Base-by-base conservation (phyloP, 441 rosid species). In the Aquilaria agallochum region DNA sequence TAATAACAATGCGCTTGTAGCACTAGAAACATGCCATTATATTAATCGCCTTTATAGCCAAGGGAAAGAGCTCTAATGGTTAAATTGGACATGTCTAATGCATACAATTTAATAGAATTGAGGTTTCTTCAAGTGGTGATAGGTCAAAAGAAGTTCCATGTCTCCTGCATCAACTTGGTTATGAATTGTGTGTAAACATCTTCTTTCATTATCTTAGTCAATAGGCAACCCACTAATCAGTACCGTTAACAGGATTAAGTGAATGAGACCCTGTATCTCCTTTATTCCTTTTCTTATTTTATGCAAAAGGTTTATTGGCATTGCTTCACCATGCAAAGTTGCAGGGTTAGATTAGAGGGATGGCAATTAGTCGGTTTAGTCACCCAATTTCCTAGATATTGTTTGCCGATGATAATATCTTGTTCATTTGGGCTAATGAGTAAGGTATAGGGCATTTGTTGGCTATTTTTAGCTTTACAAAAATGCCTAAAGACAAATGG, bases 81-180 rank as follows among this genome's bases (percentile, higher is more conserved):
- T 4, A 66, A 66, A 33, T 8, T 51, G 4, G 56, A 62, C 33
- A 62, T 62, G 12, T 7, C n/a, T 14, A 60, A 62, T 3, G 65
- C 57, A 12, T 62, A 62, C 12, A 53, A 62, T 34, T 4, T 48
- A 50, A 32, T 62, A 0, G 57, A 62, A 15, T 50, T 0, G 47
- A 11, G 10, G 4, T 50, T 50, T 30, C 13, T 62, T 2, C 4
- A 33, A 30, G 3, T 3, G 6, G 12, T 62, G 5, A 1, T 62
- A 31, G 5, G 0, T 4, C 32, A 50, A 15, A 7, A 50, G 27
- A 57, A 57, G 8, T 61, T 62, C 36, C 2, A 13, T 32, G 30
- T 10, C 11, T 14, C 14, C 8, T 62, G 65, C 56, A 14, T 62
- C 0, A 13, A 31, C 3, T 48, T 32, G 3, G 32, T 62, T 1